Evolutionary conservation across 192 early-diverging fungal genomes (phyloP).

Genomic region (Linnemannia schmuckeri): DNA sequence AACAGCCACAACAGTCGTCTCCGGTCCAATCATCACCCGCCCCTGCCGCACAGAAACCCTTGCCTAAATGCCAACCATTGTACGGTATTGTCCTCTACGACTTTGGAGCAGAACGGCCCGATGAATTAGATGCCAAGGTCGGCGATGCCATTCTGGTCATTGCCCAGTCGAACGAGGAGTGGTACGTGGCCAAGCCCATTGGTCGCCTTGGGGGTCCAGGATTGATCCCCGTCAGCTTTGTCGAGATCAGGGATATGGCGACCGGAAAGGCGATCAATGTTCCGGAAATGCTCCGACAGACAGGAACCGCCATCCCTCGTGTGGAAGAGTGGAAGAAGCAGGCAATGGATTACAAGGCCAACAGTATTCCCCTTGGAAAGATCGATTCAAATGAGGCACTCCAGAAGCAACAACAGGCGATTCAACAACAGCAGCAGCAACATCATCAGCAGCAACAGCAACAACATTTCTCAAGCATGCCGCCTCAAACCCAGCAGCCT

Average conservation of each 20-base stretch:
- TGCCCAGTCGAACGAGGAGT: conserved; percentile 83
- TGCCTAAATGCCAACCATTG: conserved; percentile 64
- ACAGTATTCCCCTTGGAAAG: conserved; percentile 59
- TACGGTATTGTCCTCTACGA: conserved; percentile 82
- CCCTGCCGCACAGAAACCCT: conserved; percentile 54
- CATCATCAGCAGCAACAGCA: conserved; percentile 38
- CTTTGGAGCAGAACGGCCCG: conserved; percentile 77
- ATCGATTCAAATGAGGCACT: conserved; percentile 60
- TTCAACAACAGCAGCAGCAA: conserved; percentile 35
- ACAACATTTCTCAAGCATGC: conserved; percentile 20
- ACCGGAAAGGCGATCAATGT: conserved; percentile 79
- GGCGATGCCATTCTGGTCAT: conserved; percentile 83
- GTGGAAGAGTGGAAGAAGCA: conserved; percentile 77
- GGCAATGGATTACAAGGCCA: conserved; percentile 70
- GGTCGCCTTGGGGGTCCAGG: conserved; percentile 74
- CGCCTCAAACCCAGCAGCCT: conserved; percentile 17
- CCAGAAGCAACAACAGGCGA: conserved; percentile 52
- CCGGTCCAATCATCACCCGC: conserved; percentile 34
- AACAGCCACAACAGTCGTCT: background rate
- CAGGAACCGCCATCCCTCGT: conserved; percentile 70
- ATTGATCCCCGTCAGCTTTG: conserved; percentile 81
- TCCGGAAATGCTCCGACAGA: conserved; percentile 72
- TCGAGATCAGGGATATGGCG: conserved; percentile 77
- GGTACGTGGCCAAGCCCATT: conserved; percentile 83
- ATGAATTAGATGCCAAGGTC: conserved; percentile 78